Base-by-base conservation (phyloP, 345 rosid species). In the Pelargonium nanum region DNA sequence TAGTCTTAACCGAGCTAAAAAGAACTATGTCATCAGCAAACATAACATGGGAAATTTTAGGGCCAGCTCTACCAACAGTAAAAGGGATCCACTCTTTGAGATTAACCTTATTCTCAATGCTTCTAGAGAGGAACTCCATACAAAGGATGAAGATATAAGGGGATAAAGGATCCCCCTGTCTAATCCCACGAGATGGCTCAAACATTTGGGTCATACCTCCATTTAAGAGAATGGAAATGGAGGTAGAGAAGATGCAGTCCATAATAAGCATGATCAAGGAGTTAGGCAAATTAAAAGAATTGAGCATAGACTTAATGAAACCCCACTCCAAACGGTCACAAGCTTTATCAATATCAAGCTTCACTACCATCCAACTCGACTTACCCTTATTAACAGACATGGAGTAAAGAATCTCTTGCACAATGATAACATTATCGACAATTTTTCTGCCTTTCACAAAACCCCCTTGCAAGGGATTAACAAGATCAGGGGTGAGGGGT, bases 61-160 rank as follows among this genome's bases (percentile, higher is more conserved):
- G n/a, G n/a, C n/a, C n/a, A n/a, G n/a, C n/a, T n/a, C n/a, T n/a
- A n/a, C n/a, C n/a, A n/a, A n/a, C n/a, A n/a, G n/a, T n/a, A n/a
- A n/a, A n/a, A n/a, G n/a, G n/a, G n/a, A n/a, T n/a, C n/a, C n/a
- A n/a, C n/a, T n/a, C n/a, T n/a, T n/a, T n/a, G n/a, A n/a, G n/a
- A n/a, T n/a, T n/a, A n/a, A n/a, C n/a, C n/a, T n/a, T n/a, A n/a
- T n/a, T n/a, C n/a, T n/a, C n/a, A n/a, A n/a, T n/a, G n/a, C n/a
- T n/a, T n/a, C n/a, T n/a, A n/a, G n/a, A n/a, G n/a, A n/a, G n/a
- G n/a, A n/a, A n/a, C n/a, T 24, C 64, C n/a, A 48, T 61, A 61
- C 26, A 53, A 17, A 62, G 28, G 10, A 62, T 19, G 0, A 23
- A 63, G 16, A 63, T 8, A 17, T 34, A 63, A 16, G 60, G 67